phyloP scores from a whole-genome alignment of 2,329 filamentous ascomycete species.

The Seiridium cupressi region DNA sequence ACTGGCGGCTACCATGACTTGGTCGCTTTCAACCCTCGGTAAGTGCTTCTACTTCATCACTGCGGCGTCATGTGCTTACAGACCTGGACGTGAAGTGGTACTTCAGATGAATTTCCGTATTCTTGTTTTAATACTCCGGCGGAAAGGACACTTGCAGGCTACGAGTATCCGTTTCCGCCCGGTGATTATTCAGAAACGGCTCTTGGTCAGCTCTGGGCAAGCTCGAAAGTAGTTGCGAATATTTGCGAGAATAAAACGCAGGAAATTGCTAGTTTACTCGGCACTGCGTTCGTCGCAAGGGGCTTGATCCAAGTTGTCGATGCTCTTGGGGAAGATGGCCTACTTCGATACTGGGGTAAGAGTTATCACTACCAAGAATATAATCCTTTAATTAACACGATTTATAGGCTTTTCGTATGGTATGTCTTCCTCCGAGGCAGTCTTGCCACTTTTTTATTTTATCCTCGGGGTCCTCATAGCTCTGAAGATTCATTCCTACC shows the following conservation, averaged over 20 bases:
- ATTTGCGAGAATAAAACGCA: slow-evolving; percentile 15
- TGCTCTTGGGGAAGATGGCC: slow-evolving; percentile 33
- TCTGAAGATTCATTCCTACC: no score
- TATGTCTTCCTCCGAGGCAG: no score
- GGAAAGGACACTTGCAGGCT: neutral
- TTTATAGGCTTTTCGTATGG: slow-evolving; percentile 36
- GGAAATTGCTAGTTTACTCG: slow-evolving; percentile 21
- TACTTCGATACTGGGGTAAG: slow-evolving; percentile 35
- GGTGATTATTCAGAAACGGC: slow-evolving; percentile 12
- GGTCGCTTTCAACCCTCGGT: slow-evolving; percentile 19
- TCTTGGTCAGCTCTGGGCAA: slow-evolving; percentile 16
- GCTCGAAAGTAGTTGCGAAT: slow-evolving; percentile 9
- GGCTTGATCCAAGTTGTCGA: slow-evolving; percentile 38
- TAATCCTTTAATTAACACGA: neutral
- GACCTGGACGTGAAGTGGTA: slow-evolving; percentile 10
- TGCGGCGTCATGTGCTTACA: neutral
- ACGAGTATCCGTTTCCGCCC: neutral
- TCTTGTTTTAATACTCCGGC: slow-evolving; percentile 13
- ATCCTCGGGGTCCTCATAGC: no score
- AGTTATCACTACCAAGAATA: no score
- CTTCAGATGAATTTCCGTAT: slow-evolving; percentile 17
- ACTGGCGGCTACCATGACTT: slow-evolving; percentile 20
- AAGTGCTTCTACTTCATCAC: neutral
- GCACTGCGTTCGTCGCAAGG: slow-evolving; percentile 32
- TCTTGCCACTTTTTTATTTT: no score